Evolutionary conservation across 495 filamentous ascomycete species (phyloP).

Genomic region (Staphylotrichum longicolle): DNA sequence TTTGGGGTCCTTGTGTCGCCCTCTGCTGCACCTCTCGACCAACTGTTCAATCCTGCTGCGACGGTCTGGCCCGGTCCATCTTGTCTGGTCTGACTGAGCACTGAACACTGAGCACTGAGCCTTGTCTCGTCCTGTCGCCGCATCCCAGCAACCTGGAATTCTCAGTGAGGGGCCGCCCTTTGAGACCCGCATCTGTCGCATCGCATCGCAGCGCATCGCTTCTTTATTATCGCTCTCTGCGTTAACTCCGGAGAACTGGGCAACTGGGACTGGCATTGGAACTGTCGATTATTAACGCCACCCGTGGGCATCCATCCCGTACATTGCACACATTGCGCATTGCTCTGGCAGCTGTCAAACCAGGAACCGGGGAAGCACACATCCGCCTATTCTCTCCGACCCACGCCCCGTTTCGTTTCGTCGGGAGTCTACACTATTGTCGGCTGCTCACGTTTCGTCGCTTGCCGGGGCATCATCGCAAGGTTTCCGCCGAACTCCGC

Average conservation of each 20-base stretch:
- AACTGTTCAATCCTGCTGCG: neutral
- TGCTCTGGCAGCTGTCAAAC: slow-evolving; percentile 11
- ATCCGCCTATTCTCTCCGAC: neutral
- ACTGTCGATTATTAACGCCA: slow-evolving; percentile 3
- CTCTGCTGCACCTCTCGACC: neutral
- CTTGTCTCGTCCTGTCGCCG: neutral
- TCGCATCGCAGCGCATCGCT: neutral
- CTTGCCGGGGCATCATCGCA: slow-evolving; percentile 14
- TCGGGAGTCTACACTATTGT: no score
- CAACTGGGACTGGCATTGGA: neutral
- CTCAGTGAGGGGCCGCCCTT: neutral
- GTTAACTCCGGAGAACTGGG: neutral
- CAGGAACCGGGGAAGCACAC: neutral
- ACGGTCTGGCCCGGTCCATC: neutral
- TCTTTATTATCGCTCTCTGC: neutral
- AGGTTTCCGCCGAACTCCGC: slow-evolving; percentile 8
- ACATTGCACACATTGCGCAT: no score
- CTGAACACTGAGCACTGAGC: neutral
- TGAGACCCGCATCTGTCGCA: slow-evolving; percentile 16
- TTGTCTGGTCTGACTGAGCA: no score
- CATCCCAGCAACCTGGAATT: neutral
- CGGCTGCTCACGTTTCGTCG: neutral
- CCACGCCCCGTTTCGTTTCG: neutral
- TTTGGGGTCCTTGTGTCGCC: slow-evolving; percentile 7
- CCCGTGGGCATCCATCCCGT: slow-evolving; percentile 1